Base-by-base conservation (phyloP, 129 eudicot species). In the Artemisia annua region DNA sequence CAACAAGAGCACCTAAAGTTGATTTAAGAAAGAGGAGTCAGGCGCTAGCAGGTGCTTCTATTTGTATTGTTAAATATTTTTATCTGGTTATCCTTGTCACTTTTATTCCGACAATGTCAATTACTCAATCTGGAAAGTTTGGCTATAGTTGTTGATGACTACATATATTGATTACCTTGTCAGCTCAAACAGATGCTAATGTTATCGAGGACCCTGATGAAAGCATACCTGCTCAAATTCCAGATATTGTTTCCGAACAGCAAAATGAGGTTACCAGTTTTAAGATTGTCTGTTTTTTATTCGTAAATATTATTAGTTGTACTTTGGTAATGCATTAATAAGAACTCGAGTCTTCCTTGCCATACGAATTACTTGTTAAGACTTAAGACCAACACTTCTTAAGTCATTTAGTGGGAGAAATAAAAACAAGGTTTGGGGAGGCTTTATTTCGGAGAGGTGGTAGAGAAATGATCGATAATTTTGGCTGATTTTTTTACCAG, bases 31-130 rank as follows among this genome's bases (percentile, higher is more conserved):
- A 85, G 81, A 28, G 53, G 48, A 82, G 95, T 70, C 77, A 67
- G 22, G 85, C 84, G 76, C 82, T 85, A 63, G 81, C 81, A 85
- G 91, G 98, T 92, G 50, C 58, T 69, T 51, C 64, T 6, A 12
- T 6, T 52, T 63, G 51, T 74, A 14, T n/a, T 20, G 4, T 51
- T 18, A 51, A 19, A 72, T 8, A 32, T 17, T 19, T 62, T 12
- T 54, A 16, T 15, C 4, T 15, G 17, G 55, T 19, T 58, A 13
- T 74, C 39, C 28, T 72, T 15, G 52, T 52, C 55, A 35, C 57
- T 16, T 73, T 13, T 50, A 67, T 11, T 22, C 43, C 15, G n/a
- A 51, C 26, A 39, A 74, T 74, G 46, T 39, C 46, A 39, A 39
- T 39, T 8, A 39, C 24, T 16, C 12, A 57, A 75, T 58, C 58